These are phyloP conservation scores for Plasmodium relictum DNA, from an alignment of 169 alveolate species.

Conservation along the genomic window DNA sequence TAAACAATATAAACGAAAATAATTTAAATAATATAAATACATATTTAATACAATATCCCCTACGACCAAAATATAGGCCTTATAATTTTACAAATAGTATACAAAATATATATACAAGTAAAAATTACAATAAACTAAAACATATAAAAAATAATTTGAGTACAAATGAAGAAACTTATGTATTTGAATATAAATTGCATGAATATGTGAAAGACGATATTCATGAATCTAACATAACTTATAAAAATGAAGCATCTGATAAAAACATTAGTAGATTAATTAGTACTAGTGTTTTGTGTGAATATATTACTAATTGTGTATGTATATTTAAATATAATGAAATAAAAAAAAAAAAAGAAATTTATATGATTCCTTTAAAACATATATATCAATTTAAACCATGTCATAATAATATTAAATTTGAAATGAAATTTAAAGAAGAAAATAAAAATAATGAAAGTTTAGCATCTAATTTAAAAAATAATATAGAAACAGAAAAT, in stretches of 20 bases:
- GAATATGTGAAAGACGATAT: constrained; percentile 42
- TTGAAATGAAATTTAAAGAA: not conserved
- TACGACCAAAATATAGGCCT: constrained; percentile 76
- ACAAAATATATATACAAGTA: constrained; percentile 53
- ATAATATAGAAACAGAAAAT: not conserved
- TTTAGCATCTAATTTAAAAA: not conserved
- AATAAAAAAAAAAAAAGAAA: constrained; percentile 68
- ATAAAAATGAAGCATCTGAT: constrained; percentile 33
- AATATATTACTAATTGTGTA: constrained; percentile 68
- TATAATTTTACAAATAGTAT: constrained; percentile 61
- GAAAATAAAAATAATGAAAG: constrained; percentile 4
- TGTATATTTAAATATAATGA: constrained; percentile 74
- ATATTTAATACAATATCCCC: constrained; percentile 69
- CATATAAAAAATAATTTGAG: constrained; percentile 48
- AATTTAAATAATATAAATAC: constrained; percentile 62
- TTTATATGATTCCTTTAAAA: constrained; percentile 67
- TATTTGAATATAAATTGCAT: constrained; percentile 74
- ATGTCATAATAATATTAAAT: constrained; percentile 34
- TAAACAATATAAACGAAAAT: constrained; percentile 65
- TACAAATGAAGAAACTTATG: constrained; percentile 55
- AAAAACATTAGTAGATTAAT: constrained; percentile 66
- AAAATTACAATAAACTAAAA: constrained; percentile 50
- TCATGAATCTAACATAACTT: constrained; percentile 36
- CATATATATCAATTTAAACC: constrained; percentile 77
- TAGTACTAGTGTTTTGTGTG: constrained; percentile 76